A percentile compares a stretch with the other conserved stretches of the same genome.
Evolutionary conservation across 2,329 filamentous ascomycete species (phyloP).

Genomic region (Tolypocladium inflatum): DNA sequence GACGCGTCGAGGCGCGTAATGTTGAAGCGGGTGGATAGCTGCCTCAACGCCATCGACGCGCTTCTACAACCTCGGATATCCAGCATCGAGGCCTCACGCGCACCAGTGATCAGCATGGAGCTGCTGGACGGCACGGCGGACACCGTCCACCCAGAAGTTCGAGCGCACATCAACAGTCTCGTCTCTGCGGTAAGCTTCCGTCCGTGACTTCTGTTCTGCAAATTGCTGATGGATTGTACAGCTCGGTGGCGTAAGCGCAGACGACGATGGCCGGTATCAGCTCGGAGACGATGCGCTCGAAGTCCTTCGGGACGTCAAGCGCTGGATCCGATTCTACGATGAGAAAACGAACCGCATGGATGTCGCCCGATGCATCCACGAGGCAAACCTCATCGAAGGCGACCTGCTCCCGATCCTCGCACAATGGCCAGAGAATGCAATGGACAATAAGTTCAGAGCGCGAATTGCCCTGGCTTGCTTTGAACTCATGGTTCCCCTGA

Average conservation of each 20-base stretch:
- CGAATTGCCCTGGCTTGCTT: constrained; percentile 77
- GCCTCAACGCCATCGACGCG: not conserved
- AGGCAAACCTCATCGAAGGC: constrained; percentile 83
- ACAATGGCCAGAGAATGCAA: constrained; percentile 64
- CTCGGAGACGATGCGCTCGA: constrained; percentile 90
- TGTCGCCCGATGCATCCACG: constrained; percentile 83
- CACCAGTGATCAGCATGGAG: constrained; percentile 35
- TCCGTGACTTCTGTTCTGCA: not conserved
- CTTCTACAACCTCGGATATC: not conserved
- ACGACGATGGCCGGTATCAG: constrained; percentile 73
- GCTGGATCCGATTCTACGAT: constrained; percentile 92
- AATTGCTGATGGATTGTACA: constrained; percentile 25
- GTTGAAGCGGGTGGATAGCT: not conserved
- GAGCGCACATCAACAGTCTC: constrained; percentile 86
- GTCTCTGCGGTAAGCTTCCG: constrained; percentile 69
- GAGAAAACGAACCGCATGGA: constrained; percentile 91
- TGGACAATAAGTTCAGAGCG: constrained; percentile 65
- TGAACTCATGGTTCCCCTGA: constrained; percentile 84
- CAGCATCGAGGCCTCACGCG: not conserved
- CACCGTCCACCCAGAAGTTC: constrained; percentile 82
- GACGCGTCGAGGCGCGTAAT: constrained; percentile 16
- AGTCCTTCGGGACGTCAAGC: constrained; percentile 84
- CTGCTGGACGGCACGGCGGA: constrained; percentile 39
- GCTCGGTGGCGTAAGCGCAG: constrained; percentile 75
- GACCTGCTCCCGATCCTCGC: constrained; percentile 87